Conservation (phyloP, 345 rosid genomes). For the Laguncularia racemosa region DNA sequence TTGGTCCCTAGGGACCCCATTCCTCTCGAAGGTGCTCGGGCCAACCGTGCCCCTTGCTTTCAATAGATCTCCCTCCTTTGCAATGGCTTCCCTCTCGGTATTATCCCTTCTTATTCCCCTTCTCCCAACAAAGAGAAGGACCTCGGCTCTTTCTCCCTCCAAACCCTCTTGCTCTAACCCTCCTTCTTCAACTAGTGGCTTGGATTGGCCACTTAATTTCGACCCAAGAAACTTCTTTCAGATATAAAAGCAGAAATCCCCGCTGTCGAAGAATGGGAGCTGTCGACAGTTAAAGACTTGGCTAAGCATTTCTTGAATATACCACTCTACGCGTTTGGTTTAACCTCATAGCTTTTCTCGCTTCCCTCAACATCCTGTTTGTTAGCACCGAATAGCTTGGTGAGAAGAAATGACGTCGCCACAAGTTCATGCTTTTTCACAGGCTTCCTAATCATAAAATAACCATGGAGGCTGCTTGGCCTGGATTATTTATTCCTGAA, state of each 20-base stretch:
- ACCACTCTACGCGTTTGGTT: conserved; percentile 60
- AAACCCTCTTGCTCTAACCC: conserved; percentile 52
- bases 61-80: too few species aligned
- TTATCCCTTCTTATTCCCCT: too few species aligned
- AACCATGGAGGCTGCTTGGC: conserved; percentile 81
- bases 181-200: conserved; percentile 67
- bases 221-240: conserved; percentile 63
- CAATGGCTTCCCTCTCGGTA: too few species aligned
- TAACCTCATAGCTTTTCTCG: conserved; percentile 50
- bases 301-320: conserved; percentile 64
- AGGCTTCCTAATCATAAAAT: conserved; percentile 69
- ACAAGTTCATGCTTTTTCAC: conserved; percentile 62
- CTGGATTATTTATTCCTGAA: conserved; percentile 71
- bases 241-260: too few species aligned
- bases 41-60: too few species aligned
- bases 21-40: too few species aligned
- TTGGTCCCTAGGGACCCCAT: too few species aligned
- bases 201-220: conserved; percentile 66
- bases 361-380: conserved; percentile 40
- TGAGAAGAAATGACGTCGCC: conserved; percentile 37
- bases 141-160: conserved; percentile 60
- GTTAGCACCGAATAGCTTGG: conserved; percentile 51
- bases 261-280: conserved; percentile 45
- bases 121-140: conserved; percentile 37
- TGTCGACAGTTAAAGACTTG: conserved; percentile 37